Conservation (phyloP, 177 flowering plant species). For the Vitis hybrid region DNA sequence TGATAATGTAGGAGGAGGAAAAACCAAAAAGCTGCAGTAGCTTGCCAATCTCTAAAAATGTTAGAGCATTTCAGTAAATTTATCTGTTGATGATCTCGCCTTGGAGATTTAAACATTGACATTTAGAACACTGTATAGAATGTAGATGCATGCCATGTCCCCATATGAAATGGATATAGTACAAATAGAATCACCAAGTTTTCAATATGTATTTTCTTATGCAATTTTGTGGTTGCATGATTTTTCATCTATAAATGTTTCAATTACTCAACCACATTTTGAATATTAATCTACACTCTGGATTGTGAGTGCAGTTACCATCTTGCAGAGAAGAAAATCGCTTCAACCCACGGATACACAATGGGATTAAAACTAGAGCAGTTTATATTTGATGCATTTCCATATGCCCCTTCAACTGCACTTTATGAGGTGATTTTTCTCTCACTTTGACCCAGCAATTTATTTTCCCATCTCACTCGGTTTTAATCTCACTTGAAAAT, state of each 20-base stretch:
- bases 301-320: slow-evolving; percentile 64
- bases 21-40: too few species aligned
- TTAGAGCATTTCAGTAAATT: too few species aligned
- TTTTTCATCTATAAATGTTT: not conserved
- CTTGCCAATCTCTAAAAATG: too few species aligned
- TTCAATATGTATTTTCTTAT: not conserved
- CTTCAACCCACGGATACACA: slow-evolving; percentile 71
- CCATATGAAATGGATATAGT: too few species aligned
- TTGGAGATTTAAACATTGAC: not conserved
- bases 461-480: not conserved
- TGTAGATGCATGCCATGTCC: not conserved
- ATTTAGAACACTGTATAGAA: not conserved
- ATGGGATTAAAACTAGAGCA: slow-evolving; percentile 87
- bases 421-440: slow-evolving; percentile 74
- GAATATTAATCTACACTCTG: slow-evolving; percentile 3
- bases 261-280: not conserved
- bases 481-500: not conserved
- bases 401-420: slow-evolving; percentile 87
- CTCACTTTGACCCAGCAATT: not conserved
- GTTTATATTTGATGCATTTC: slow-evolving; percentile 90
- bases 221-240: not conserved
- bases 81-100: not conserved
- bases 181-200: too few species aligned
- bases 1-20: too few species aligned
- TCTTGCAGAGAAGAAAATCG: slow-evolving; percentile 92